Percentiles rank a stretch among this genome's conserved stretches.
These are phyloP conservation scores for Torulaspora delbrueckii DNA, from an alignment of 805 yeast genomes.

Conservation along the genomic window DNA sequence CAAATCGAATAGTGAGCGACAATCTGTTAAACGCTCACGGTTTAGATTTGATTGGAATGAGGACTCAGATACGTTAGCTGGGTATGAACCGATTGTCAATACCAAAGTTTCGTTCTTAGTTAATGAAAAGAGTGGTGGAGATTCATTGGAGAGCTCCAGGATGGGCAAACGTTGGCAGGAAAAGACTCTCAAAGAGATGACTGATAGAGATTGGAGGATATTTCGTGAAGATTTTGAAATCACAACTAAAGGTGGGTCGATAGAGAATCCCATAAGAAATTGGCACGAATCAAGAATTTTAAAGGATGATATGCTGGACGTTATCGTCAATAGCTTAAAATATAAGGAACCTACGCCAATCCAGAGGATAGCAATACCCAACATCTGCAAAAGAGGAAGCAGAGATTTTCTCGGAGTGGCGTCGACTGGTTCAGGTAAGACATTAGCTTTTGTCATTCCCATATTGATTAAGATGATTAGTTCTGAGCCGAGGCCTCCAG, in stretches of 20 bases:
- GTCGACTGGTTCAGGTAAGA: slow-evolving; percentile 95
- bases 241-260: slow-evolving; percentile 42
- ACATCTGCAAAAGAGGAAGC: slow-evolving; percentile 42
- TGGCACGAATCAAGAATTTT: slow-evolving; percentile 63
- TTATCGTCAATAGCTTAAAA: slow-evolving; percentile 38
- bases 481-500: slow-evolving; percentile 44
- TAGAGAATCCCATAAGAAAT: slow-evolving; percentile 55
- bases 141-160: slow-evolving; percentile 15
- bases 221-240: slow-evolving; percentile 74
- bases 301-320: slow-evolving; percentile 39
- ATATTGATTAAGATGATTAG: slow-evolving; percentile 50
- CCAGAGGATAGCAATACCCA: slow-evolving; percentile 83
- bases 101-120: slow-evolving; percentile 16
- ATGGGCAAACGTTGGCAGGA: slow-evolving; percentile 55
- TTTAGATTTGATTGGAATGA: slow-evolving; percentile 68
- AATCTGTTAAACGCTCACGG: slow-evolving; percentile 23
- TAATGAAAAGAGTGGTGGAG: slow-evolving; percentile 14
- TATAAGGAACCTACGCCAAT: slow-evolving; percentile 80
- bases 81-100: slow-evolving; percentile 41
- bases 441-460: slow-evolving; percentile 78
- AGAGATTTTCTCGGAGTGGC: slow-evolving; percentile 86
- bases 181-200: slow-evolving; percentile 63
- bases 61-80: slow-evolving; percentile 57
- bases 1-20: neutral
- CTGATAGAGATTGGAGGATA: slow-evolving; percentile 83